Base-by-base conservation (phyloP, 2,329 filamentous ascomycete species). In the Chalara sp. region DNA sequence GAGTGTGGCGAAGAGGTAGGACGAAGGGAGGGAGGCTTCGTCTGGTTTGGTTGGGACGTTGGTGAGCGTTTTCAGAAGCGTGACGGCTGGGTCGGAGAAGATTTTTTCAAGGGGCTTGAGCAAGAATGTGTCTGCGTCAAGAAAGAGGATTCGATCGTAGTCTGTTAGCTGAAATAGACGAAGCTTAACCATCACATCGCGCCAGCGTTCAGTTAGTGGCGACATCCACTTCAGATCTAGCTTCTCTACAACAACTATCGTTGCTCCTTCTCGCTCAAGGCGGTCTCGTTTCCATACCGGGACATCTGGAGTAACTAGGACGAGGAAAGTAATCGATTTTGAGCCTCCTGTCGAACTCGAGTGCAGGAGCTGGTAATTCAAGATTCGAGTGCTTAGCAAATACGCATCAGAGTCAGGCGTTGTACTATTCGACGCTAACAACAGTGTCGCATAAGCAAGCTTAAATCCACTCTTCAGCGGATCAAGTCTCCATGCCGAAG, bases 351-450 rank as follows among this genome's bases (percentile, higher is more conserved):
- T 71, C 4, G 52, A 50, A 1, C 60, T 53, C n/a, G 57, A 56
- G 45, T 70, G 64, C 5, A 64, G 58, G 2, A 71, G 58, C 53
- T 70, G 68, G 50, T 70, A 68, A 11, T 60, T 61, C 7, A 71
- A 59, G 33, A 68, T 56, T 3, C 68, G 66, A 0, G 65, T 62
- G 11, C 62, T 60, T 10, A 59, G 56, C 47, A 68, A 67, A 55
- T 70, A 71, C 1, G 30, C 21, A 21, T 21, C 21, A 21, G 21
- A 21, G 21, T 21, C 21, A 21, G 21, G 3, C 21, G 21, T 21
- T 21, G 21, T 21, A 21, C 21, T 21, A 21, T 21, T 21, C 21
- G 21, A 21, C 21, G 21, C 21, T 21, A 21, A 21, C 21, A 21
- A 21, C 2, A 21, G 21, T 21, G 21, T 21, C 21, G 21, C 21